Conservation (phyloP, 1,284 basidiomycete genomes). For the Cutaneotrichosporon cutaneum region DNA sequence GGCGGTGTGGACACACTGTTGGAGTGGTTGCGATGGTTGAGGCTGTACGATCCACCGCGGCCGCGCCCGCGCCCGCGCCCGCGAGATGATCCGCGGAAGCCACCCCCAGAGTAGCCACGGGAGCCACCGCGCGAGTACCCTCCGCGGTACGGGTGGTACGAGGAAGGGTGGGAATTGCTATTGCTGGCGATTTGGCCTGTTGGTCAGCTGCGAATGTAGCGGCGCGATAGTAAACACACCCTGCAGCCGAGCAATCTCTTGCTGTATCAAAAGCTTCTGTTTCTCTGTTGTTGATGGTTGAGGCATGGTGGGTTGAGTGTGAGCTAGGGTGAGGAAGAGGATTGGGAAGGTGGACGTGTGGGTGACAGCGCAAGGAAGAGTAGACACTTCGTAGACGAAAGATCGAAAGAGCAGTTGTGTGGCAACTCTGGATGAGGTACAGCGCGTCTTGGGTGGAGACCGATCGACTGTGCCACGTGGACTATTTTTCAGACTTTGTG, state of each 20-base stretch:
- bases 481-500: neutral
- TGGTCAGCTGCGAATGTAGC: slow-evolving; percentile 1
- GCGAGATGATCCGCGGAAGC: slow-evolving; percentile 4
- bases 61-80: slow-evolving; percentile 17
- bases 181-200: slow-evolving; percentile 43
- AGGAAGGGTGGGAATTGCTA: slow-evolving; percentile 21
- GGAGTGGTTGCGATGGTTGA: slow-evolving; percentile 8
- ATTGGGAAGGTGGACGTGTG: too few species aligned
- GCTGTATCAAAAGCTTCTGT: slow-evolving; percentile 47
- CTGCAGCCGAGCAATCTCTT: slow-evolving; percentile 43
- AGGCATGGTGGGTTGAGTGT: slow-evolving; percentile 14
- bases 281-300: slow-evolving; percentile 30
- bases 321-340: neutral
- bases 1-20: neutral
- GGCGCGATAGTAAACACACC: neutral
- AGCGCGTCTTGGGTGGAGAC: neutral
- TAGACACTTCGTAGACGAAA: too few species aligned
- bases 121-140: slow-evolving; percentile 17
- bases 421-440: neutral
- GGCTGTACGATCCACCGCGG: slow-evolving; percentile 7
- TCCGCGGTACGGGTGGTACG: slow-evolving; percentile 42
- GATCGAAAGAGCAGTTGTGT: too few species aligned
- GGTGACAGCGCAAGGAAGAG: too few species aligned
- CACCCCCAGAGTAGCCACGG: slow-evolving; percentile 23
- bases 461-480: neutral